Evolutionary conservation across 345 rosid species (phyloP), one percentile per base, ranked within the genome.

Genomic region (Pistacia atlantica): DNA sequence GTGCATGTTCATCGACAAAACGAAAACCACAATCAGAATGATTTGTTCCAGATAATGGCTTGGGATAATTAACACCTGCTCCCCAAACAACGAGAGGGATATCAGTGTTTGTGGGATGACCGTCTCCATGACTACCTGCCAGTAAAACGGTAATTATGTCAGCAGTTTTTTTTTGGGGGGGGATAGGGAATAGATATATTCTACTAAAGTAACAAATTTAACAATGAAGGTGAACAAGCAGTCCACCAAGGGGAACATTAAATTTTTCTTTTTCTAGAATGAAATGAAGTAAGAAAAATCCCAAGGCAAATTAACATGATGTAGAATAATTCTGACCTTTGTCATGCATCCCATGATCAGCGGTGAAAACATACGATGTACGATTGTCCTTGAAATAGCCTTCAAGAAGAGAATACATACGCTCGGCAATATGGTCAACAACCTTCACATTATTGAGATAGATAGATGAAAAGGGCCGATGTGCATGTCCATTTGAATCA

Each of bases 281-380:
- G 51, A 22, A 56, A 71, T 37, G 11, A 51, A 56, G 64, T 9
- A 37, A 33, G 14, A 57, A 55, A 38, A 38, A 20, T 71, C 3
- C n/a, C 22, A 13, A 28, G 17, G n/a, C 6, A 13, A 22, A 59
- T 12, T 25, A 25, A 46, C 28, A 14, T 9, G 48, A 60, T 35
- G 31, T 52, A 57, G 75, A n/a, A 69, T 12, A 61, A 67, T 72
- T 58, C 75, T 58, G 64, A 92, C 97, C 98, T 91, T 95, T 95
- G 85, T 95, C 99, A 56, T 97, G 91, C 99, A 95, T 93, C 82
- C 98, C 98, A 77, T 95, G 99, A 86, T 95, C 98, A 78, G 99
- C 99, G 38, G 98, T 91, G 78, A 95, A 95, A 72, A 95, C 75
- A 80, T 95, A 95, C 49, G 98, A 83, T 54, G 99, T 93, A 69